Base-by-base conservation (phyloP, 192 early-diverging fungal species). In the Umbelopsis ramanniana region DNA sequence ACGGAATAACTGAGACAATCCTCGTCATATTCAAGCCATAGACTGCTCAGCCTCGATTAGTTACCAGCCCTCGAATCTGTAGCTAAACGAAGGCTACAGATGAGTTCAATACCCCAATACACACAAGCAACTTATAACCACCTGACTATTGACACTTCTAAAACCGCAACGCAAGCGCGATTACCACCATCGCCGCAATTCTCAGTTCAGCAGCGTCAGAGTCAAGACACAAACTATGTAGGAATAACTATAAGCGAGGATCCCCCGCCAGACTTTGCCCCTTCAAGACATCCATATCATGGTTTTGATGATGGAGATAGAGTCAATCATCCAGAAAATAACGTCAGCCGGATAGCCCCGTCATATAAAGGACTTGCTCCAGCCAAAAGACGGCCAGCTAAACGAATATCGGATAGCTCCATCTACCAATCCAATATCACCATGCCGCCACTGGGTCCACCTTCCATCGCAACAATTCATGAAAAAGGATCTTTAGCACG, bases 211-310 rank as follows among this genome's bases (percentile, higher is more conserved):
- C 57, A 12, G 17, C 3, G 5, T 29, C 26, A 35, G 19, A 29
- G 26, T 26, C 77, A 79, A 52, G 77, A 77, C 52, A 76, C 75
- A 52, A 72, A 79, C 46, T 79, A 79, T 67, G 71, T 79, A 68
- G 77, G 77, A 14, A 79, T 79, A 33, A 79, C 77, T 10, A 79
- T 79, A 23, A 71, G 57, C 53, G 77, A 79, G 33, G 68, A 79
- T 50, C 60, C 55, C n/a, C 33, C 46, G 9, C 60, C 55, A 47
- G 21, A 40, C 5, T 46, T 54, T 26, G 37, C 47, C 17, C 19
- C 35, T 38, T 70, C 50, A 53, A 22, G 22, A 7, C 54, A 37
- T 19, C 52, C 52, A 17, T 60, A 66, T 21, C 74, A 68, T 48
- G 68, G 60, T 35, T 66, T 68, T 21, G 35, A 60, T 37, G 15